Conservation (phyloP, 1,284 basidiomycete species). For the Microbotryum intermedium region DNA sequence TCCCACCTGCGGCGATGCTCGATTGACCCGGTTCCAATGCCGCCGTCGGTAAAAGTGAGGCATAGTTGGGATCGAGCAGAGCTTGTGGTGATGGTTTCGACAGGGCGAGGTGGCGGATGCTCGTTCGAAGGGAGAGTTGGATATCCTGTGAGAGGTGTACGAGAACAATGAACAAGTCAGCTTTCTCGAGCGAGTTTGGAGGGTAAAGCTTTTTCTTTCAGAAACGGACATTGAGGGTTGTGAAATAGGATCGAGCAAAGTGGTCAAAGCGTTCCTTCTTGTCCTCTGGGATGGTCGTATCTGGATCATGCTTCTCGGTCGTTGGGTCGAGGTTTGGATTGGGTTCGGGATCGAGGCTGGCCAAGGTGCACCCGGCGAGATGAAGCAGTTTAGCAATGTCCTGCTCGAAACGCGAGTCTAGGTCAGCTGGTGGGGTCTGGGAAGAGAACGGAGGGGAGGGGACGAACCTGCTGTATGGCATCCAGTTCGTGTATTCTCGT, state of each 20-base stretch:
- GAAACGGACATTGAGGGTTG: slow-evolving; percentile 23
- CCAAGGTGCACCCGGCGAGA: slow-evolving; percentile 27
- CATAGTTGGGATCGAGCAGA: slow-evolving; percentile 19
- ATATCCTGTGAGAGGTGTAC: slow-evolving; percentile 14
- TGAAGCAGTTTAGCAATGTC: slow-evolving; percentile 22
- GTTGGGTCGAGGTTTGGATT: neutral
- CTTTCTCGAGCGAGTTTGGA: neutral
- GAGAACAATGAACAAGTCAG: neutral
- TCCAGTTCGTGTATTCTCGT: too few species aligned
- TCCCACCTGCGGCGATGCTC: neutral
- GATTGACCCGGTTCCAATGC: neutral
- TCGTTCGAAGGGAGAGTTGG: slow-evolving; percentile 26
- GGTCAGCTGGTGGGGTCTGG: neutral
- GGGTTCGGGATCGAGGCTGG: slow-evolving; percentile 22
- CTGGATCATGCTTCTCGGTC: neutral
- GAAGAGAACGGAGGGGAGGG: neutral
- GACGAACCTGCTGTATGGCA: neutral
- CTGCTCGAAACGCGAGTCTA: neutral
- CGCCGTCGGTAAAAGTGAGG: neutral
- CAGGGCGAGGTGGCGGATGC: slow-evolving; percentile 24
- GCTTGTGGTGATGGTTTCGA: slow-evolving; percentile 11
- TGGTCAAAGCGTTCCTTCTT: slow-evolving; percentile 15
- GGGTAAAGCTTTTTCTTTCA: neutral
- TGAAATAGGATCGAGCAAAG: slow-evolving; percentile 24
- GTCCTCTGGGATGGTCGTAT: neutral